Evolutionary conservation across 2,329 filamentous ascomycete species (phyloP).

Genomic region (Pseudomassariella vexata): DNA sequence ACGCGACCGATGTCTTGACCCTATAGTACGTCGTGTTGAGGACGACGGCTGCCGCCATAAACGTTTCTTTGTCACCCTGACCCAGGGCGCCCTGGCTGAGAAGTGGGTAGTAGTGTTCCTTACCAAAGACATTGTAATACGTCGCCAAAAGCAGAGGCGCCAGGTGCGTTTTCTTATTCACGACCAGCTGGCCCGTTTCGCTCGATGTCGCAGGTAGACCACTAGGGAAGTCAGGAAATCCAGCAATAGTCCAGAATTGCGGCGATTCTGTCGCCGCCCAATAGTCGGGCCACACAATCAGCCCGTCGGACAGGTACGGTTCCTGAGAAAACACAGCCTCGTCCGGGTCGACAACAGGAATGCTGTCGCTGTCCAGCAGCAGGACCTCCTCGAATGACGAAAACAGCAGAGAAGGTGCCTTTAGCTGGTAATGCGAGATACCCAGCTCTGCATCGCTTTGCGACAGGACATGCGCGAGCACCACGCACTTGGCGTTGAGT

Average conservation of each 20-base stretch:
- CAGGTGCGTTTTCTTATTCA: constrained; percentile 34
- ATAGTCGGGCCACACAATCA: constrained; percentile 43
- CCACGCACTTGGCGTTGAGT: constrained; percentile 30
- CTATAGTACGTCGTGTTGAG: constrained; percentile 33
- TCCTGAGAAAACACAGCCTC: constrained; percentile 29
- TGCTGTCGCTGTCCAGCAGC: constrained; percentile 11
- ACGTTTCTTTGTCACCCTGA: constrained; percentile 46
- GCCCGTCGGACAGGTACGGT: constrained; percentile 31
- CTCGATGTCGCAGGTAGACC: constrained; percentile 27
- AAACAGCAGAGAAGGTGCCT: constrained; percentile 41
- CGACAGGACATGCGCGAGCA: constrained; percentile 34
- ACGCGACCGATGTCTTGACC: constrained; percentile 19
- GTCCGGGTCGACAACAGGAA: constrained; percentile 23
- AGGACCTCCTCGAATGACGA: constrained; percentile 33
- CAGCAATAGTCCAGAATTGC: constrained; percentile 31
- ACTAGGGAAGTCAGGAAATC: constrained; percentile 20
- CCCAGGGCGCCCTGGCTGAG: constrained; percentile 39
- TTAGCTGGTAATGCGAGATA: constrained; percentile 39
- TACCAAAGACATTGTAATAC: constrained; percentile 44
- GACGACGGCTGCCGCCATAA: constrained; percentile 35
- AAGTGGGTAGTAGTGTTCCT: constrained; percentile 36
- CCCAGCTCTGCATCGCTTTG: constrained; percentile 21
- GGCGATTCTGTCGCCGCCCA: constrained; percentile 32
- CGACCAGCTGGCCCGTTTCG: constrained; percentile 38
- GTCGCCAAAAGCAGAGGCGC: constrained; percentile 36